These are phyloP conservation scores for Ceratopteris richardii DNA, from an alignment of 75 land plant genomes.

Conservation along the genomic window DNA sequence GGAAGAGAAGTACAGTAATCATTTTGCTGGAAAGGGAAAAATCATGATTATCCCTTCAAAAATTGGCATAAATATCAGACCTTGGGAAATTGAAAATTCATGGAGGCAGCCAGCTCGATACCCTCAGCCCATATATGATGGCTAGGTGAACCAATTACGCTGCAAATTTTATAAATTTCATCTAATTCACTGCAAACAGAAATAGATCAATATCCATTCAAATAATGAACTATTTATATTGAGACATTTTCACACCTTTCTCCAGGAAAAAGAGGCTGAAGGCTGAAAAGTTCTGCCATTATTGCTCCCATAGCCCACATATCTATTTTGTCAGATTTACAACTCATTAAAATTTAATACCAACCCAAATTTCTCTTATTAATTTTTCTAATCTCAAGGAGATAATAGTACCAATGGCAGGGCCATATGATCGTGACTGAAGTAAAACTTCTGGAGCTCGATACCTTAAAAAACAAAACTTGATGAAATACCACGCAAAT, in stretches of 20 bases:
- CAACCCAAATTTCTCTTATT: neutral
- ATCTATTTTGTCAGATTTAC: conserved; percentile 26
- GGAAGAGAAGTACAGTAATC: conserved; percentile 4
- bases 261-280: conserved; percentile 80
- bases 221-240: neutral
- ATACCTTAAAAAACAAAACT: conserved; percentile 39
- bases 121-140: conserved; percentile 53
- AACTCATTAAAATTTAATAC: neutral
- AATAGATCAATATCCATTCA: conserved; percentile 3
- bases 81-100: conserved; percentile 47
- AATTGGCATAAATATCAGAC: conserved; percentile 13
- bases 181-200: conserved; percentile 60
- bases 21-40: too few relatives aligned
- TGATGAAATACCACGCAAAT: too few relatives aligned
- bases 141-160: conserved; percentile 68
- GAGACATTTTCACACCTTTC: conserved; percentile 39
- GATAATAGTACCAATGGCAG: conserved; percentile 53
- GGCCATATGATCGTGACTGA: conserved; percentile 46
- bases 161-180: conserved; percentile 74
- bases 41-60: too few relatives aligned
- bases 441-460: conserved; percentile 88
- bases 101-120: conserved; percentile 34
- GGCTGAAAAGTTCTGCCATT: conserved; percentile 76
- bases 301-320: conserved; percentile 98
- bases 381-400: neutral